Percentiles rank a stretch among this genome's conserved stretches.
phyloP scores from a whole-genome alignment of 2,329 filamentous ascomycete species.

The Cytospora mali region DNA sequence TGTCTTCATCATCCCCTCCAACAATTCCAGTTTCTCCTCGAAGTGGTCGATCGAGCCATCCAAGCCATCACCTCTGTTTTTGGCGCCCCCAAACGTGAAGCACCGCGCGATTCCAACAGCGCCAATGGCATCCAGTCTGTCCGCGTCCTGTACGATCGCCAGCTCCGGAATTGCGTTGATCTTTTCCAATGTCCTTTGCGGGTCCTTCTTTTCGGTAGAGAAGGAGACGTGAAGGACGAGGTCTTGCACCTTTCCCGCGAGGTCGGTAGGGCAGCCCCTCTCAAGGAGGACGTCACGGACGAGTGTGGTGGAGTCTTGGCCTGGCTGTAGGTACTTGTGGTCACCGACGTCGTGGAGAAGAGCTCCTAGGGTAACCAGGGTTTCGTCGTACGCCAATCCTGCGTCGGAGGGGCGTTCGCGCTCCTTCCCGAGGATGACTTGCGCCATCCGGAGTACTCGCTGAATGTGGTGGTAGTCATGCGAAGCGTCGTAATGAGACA shows the following conservation, averaged over 20 bases:
- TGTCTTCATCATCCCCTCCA: conserved; percentile 69
- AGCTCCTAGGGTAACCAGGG: conserved; percentile 67
- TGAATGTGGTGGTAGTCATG: conserved; percentile 86
- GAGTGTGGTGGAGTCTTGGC: conserved; percentile 59
- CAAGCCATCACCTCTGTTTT: conserved; percentile 53
- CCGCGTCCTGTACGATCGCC: conserved; percentile 87
- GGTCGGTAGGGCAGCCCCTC: conserved; percentile 57
- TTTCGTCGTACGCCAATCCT: conserved; percentile 45
- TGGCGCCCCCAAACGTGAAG: conserved; percentile 76
- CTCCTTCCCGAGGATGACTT: conserved; percentile 61
- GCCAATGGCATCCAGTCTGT: conserved; percentile 86
- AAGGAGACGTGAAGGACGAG: conserved; percentile 83
- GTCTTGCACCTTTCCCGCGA: conserved; percentile 69
- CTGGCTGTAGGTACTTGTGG: conserved; percentile 71
- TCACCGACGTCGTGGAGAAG: conserved; percentile 90
- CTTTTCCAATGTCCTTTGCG: conserved; percentile 57
- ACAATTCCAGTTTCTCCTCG: conserved; percentile 69
- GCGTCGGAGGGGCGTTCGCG: conserved; percentile 31
- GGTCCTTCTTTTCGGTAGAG: conserved; percentile 70
- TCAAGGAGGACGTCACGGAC: conserved; percentile 58
- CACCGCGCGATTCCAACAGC: conserved; percentile 80
- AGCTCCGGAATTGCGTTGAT: conserved; percentile 71
- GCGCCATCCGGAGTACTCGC: conserved; percentile 73
- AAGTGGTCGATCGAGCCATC: conserved; percentile 73
- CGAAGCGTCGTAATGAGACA: conserved; percentile 78